Percentiles rank a stretch among this genome's conserved stretches.
phyloP scores from a whole-genome alignment of 345 rosid genomes.

The Cardamine occulta region DNA sequence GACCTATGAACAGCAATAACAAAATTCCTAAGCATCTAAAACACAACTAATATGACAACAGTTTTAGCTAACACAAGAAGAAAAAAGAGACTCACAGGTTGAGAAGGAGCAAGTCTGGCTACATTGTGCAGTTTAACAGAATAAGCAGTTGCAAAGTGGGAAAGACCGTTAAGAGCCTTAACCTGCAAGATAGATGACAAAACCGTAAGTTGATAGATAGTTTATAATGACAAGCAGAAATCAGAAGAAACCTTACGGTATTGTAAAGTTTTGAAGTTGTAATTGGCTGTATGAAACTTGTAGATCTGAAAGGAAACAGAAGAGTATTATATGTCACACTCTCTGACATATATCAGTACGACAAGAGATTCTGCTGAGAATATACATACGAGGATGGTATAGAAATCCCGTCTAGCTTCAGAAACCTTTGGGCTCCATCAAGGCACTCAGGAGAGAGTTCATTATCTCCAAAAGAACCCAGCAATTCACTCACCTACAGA shows the following conservation, averaged over 20 bases:
- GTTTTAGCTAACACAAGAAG: not conserved
- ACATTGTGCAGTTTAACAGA: conserved; percentile 73
- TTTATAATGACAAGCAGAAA: conserved; percentile 9
- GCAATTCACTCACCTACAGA: conserved; percentile 82
- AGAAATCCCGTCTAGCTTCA: conserved; percentile 90
- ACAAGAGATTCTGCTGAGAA: not conserved
- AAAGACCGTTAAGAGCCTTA: conserved; percentile 62
- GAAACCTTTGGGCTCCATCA: conserved; percentile 94
- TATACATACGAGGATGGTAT: conserved; percentile 91
- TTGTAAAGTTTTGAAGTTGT: conserved; percentile 73
- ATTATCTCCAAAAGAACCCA: conserved; percentile 98
- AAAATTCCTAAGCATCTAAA: conserved; percentile 8
- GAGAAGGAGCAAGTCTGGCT: conserved; percentile 72
- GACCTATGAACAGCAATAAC: conserved; percentile 48
- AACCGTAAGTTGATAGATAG: conserved; percentile 2
- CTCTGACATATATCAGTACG: not conserved
- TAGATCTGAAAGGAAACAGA: conserved; percentile 56
- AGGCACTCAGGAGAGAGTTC: conserved; percentile 99
- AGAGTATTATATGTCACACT: not conserved
- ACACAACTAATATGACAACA: not conserved
- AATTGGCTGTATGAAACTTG: conserved; percentile 84
- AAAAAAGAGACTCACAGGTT: conserved; percentile 61
- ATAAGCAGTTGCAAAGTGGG: conserved; percentile 77
- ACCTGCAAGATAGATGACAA: conserved; percentile 51
- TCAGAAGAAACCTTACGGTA: conserved; percentile 51